Evolutionary conservation across 352 stramenopile species (phyloP).

Genomic region (Phytophthora tubulina): DNA sequence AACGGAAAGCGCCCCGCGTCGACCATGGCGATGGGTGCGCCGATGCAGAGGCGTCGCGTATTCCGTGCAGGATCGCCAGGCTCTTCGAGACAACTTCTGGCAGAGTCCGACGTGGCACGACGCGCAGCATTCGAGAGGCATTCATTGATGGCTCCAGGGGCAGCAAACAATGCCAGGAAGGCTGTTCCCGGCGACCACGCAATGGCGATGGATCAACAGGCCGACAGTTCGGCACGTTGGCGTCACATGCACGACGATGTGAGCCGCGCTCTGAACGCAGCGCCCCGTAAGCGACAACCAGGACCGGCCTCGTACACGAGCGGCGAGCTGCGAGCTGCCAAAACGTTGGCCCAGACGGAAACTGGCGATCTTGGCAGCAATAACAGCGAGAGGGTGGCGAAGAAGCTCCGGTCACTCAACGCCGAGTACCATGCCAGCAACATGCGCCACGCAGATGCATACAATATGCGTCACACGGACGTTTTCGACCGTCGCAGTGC

Average conservation of each 20-base stretch:
- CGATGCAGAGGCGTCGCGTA: constrained; percentile 25
- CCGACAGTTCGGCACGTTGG: constrained; percentile 59
- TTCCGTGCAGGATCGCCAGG: constrained; percentile 29
- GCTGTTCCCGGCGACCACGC: constrained; percentile 7
- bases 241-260: constrained; percentile 83
- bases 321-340: constrained; percentile 44
- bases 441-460: constrained; percentile 49
- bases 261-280: constrained; percentile 54
- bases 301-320: constrained; percentile 39
- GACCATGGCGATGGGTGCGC: constrained; percentile 5
- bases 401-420: constrained; percentile 79
- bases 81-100: constrained; percentile 34
- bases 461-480: constrained; percentile 48
- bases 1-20: constrained; percentile 25
- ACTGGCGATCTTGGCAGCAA: constrained; percentile 67
- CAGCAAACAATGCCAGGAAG: constrained; percentile 12
- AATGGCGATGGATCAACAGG: constrained; percentile 39
- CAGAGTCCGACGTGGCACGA: constrained; percentile 27
- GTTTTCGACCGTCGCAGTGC: constrained; percentile 59
- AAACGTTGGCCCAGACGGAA: constrained; percentile 48
- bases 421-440: constrained; percentile 78
- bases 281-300: constrained; percentile 39
- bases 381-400: constrained; percentile 69
- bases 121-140: constrained; percentile 19
- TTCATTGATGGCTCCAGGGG: constrained; percentile 13